A percentile compares a stretch with the other conserved stretches of the same genome.
phyloP scores from a whole-genome alignment of 2,329 filamentous ascomycete species.

The Exophiala xenobiotica region DNA sequence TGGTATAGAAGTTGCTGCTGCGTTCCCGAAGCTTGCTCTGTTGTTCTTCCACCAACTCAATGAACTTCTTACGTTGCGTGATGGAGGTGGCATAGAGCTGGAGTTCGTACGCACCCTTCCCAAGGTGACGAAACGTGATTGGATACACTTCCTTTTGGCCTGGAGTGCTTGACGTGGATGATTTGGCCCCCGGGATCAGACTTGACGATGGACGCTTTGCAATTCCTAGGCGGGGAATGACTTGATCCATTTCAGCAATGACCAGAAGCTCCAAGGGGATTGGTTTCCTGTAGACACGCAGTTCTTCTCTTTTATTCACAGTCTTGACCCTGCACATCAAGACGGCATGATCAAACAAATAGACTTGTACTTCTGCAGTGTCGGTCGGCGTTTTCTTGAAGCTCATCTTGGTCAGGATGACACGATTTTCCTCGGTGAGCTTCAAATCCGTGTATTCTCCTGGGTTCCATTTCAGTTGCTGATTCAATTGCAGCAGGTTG shows the following conservation, averaged over 20 bases:
- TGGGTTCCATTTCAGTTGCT: slow-evolving; percentile 84
- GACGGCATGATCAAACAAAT: slow-evolving; percentile 94
- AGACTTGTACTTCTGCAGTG: slow-evolving; percentile 85
- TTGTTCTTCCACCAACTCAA: slow-evolving; percentile 89
- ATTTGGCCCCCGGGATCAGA: slow-evolving; percentile 64
- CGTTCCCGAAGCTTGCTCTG: slow-evolving; percentile 80
- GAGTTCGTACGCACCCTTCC: slow-evolving; percentile 90
- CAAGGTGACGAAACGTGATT: slow-evolving; percentile 93
- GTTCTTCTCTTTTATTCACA: slow-evolving; percentile 88
- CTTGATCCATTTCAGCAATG: slow-evolving; percentile 95
- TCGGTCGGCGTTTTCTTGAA: slow-evolving; percentile 92
- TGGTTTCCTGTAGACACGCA: slow-evolving; percentile 91
- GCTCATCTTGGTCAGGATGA: slow-evolving; percentile 89
- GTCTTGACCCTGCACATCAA: slow-evolving; percentile 87
- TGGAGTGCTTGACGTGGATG: slow-evolving; percentile 47
- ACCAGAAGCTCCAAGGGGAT: slow-evolving; percentile 91
- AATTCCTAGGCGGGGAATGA: slow-evolving; percentile 76
- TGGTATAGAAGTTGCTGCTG: slow-evolving; percentile 67
- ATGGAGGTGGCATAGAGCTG: slow-evolving; percentile 85
- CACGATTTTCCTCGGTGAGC: slow-evolving; percentile 86
- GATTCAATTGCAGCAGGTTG: slow-evolving; percentile 87
- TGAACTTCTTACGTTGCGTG: slow-evolving; percentile 89
- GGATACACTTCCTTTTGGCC: slow-evolving; percentile 76
- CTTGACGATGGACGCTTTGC: slow-evolving; percentile 87
- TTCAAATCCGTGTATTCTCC: slow-evolving; percentile 92